phyloP scores from a whole-genome alignment of 495 filamentous ascomycete genomes.

The Durotheca rogersii region DNA sequence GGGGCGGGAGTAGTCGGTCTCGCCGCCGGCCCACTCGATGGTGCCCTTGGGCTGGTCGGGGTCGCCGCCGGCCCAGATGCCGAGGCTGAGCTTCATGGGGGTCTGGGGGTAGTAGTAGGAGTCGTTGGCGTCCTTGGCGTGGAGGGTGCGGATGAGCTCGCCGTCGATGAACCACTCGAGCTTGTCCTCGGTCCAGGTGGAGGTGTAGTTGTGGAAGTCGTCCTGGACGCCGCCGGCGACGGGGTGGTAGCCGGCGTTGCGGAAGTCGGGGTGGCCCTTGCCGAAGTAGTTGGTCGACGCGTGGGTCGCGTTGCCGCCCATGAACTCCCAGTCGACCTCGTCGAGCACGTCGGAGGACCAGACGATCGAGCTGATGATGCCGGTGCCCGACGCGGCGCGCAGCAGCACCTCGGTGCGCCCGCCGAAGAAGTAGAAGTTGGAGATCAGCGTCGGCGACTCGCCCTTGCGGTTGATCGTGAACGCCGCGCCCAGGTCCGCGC shows the following conservation, averaged over 20 bases:
- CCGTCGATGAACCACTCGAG: slow-evolving; percentile 77
- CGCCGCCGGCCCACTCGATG: slow-evolving; percentile 76
- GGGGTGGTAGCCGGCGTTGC: slow-evolving; percentile 60
- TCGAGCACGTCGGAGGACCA: slow-evolving; percentile 82
- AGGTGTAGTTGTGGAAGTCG: slow-evolving; percentile 78
- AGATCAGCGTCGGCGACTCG: slow-evolving; percentile 72
- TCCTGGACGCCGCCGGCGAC: slow-evolving; percentile 40
- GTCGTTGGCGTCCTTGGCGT: slow-evolving; percentile 61
- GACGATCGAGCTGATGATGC: slow-evolving; percentile 81
- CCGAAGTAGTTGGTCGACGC: slow-evolving; percentile 86
- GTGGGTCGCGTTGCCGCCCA: slow-evolving; percentile 61
- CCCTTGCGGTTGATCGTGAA: slow-evolving; percentile 71
- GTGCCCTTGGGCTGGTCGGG: slow-evolving; percentile 54
- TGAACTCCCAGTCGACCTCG: slow-evolving; percentile 89
- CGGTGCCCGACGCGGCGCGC: slow-evolving; percentile 70
- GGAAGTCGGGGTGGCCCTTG: slow-evolving; percentile 60
- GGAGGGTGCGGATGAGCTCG: slow-evolving; percentile 64
- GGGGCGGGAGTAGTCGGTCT: slow-evolving; percentile 68
- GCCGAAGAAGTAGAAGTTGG: slow-evolving; percentile 77
- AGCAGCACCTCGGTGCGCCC: slow-evolving; percentile 69
- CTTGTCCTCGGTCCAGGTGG: slow-evolving; percentile 72
- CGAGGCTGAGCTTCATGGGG: slow-evolving; percentile 79
- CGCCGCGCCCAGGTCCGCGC: slow-evolving; percentile 56
- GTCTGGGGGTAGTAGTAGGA: slow-evolving; percentile 77
- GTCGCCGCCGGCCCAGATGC: slow-evolving; percentile 87